Evolutionary conservation across 257 asterid species (phyloP), one percentile per base, ranked within the genome.

Genomic region (Gynochthodes officinalis): DNA sequence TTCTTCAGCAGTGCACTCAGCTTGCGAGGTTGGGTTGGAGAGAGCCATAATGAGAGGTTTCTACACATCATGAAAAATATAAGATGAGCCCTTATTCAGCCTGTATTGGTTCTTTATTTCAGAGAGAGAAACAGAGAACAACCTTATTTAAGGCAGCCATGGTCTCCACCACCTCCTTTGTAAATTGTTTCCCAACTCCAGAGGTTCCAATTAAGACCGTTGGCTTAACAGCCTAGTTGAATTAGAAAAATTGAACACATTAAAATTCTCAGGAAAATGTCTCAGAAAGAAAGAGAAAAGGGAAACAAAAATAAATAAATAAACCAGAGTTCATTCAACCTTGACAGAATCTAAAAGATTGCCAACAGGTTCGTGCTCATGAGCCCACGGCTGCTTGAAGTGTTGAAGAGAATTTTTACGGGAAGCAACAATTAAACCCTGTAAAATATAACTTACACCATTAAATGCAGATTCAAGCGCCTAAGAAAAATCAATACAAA

Each of bases 1-100:
- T 74, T 95, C 94, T 84, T 90, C 96, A 49, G 99, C 98, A 49
- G 99, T 90, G 88, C 99, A 95, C 88, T 95, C 99, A n/a, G 99
- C 58, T 84, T 95, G 98, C 72, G 96, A 81, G 48, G 99, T 95
- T 33, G 99, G 99, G 70, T 95, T 95, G 15, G 99, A 92, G 57
- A 95, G 96, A 46, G 99, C 98, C 97, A 95, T 82, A 70, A 95
- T 87, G 58, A 95, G 97, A 61, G 98, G 99, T 85, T 35, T 92
- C 99, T 95, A 89, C 65, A 65, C 62, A 76, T 75, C 25, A 75
- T 53, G n/a, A n/a, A n/a, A 42, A 30, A 64, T 3, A 53, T 42
- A n/a, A 48, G 44, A 70, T 79, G 46, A 85, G 79, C 80, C 52
- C 57, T 74, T 70, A 1, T 72, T 59, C 65, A 48, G 62, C 64